Conservation (phyloP, 1,284 basidiomycete genomes). For the Porodaedalea pini region DNA sequence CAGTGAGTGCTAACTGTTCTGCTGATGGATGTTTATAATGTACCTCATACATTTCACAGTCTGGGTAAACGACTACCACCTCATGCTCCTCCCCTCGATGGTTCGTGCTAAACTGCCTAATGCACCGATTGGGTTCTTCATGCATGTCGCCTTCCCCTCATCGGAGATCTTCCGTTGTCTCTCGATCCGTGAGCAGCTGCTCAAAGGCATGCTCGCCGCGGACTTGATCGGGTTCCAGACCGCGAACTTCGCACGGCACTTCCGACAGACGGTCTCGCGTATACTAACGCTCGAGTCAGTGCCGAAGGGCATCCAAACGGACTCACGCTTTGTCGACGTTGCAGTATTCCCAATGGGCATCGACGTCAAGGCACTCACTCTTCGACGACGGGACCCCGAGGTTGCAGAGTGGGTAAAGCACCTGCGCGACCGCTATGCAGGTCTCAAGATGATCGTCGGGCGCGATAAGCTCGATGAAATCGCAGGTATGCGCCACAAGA, state of each 20-base stretch:
- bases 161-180: constrained; percentile 88
- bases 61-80: constrained; percentile 85
- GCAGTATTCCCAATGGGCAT: constrained; percentile 89
- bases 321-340: constrained; percentile 71
- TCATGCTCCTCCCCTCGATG: constrained; percentile 79
- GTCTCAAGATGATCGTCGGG: constrained; percentile 83
- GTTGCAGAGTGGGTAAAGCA: constrained; percentile 79
- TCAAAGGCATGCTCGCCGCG: constrained; percentile 73
- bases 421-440: constrained; percentile 74
- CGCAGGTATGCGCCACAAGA: constrained; percentile 79
- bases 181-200: constrained; percentile 59
- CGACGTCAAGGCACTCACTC: constrained; percentile 68
- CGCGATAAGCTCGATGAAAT: constrained; percentile 87
- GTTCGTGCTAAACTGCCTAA: constrained; percentile 59
- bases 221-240: constrained; percentile 83
- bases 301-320: constrained; percentile 76
- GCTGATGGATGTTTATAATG: constrained; percentile 8
- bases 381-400: constrained; percentile 71
- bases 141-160: constrained; percentile 85
- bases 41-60: constrained; percentile 33
- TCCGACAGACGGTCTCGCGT: constrained; percentile 79
- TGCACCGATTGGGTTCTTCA: constrained; percentile 82
- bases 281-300: constrained; percentile 79
- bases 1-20: constrained; percentile 33
- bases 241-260: constrained; percentile 74